These are phyloP conservation scores for Trichoderma sp. DNA, from an alignment of 2,329 filamentous ascomycete species.

Conservation along the genomic window DNA sequence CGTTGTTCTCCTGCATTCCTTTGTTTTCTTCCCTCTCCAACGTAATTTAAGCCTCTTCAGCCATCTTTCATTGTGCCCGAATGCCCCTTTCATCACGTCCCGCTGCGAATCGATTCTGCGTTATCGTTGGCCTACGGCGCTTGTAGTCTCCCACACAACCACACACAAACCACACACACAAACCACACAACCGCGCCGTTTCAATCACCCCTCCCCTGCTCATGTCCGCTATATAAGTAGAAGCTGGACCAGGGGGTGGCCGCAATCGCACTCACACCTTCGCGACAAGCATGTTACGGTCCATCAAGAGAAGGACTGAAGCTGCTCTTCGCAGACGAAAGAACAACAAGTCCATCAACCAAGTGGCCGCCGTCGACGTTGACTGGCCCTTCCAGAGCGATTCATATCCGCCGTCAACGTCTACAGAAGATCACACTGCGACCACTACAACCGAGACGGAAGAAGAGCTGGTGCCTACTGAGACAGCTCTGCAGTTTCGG, in stretches of 20 bases:
- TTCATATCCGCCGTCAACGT: neutral
- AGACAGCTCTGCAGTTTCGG: neutral
- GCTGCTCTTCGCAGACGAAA: constrained; percentile 25
- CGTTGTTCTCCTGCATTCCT: neutral
- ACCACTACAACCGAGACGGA: neutral
- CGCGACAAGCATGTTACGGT: constrained; percentile 27
- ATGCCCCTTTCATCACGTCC: neutral
- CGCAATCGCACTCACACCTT: constrained; percentile 3
- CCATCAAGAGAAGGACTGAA: constrained; percentile 26
- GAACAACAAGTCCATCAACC: constrained; percentile 1
- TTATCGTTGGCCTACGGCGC: neutral
- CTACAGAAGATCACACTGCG: neutral
- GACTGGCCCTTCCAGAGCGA: constrained; percentile 19
- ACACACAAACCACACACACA: too few relatives aligned
- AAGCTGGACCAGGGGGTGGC: constrained; percentile 1
- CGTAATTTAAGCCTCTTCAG: neutral
- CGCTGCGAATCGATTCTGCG: neutral
- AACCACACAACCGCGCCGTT: neutral
- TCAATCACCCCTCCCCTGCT: neutral
- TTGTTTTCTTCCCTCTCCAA: neutral
- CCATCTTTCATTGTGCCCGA: neutral
- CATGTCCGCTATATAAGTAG: constrained; percentile 5
- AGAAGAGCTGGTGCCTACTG: neutral
- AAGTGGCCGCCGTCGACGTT: constrained; percentile 20
- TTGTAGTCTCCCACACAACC: too few relatives aligned